Base-by-base conservation (phyloP, 352 stramenopile species). In the Thalassiosira exigua region DNA sequence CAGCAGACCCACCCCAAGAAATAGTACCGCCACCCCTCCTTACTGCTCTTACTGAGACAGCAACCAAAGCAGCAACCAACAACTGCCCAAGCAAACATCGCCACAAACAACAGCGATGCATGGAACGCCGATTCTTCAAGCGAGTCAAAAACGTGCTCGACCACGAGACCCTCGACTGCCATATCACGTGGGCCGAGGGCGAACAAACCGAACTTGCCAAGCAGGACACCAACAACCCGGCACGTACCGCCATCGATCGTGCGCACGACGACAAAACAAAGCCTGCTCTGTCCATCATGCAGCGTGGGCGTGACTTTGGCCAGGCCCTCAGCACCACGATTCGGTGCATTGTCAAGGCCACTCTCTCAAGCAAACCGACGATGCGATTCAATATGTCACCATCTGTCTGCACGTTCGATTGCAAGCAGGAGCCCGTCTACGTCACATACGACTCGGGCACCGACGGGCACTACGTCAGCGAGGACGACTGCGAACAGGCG, bases 361-460 rank as follows among this genome's bases (percentile, higher is more conserved):
- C 48, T 19, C 41, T 1, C 41, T 51, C 48, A n/a, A n/a, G n/a
- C 5, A 21, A 36, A 26, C 32, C 19, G 14, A 22, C 30, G 50
- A 44, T 76, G 5, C 27, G 19, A 9, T 76, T 76, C 44, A 29
- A 41, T 17, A 41, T 9, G 29, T 42, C 39, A 11, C 19, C 19
- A 21, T n/a, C 56, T 1, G 21, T 75, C 7, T 26, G 5, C 17
- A n/a, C 4, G 17, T 66, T 66, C 9, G 22, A 56, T 7, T 2
- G 2, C 5, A 4, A 11, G 12, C n/a, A 42, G 4, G 17, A 59
- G 19, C n/a, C 66, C 5, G 36, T 50, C 27, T 67, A 51, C 39
- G 24, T 75, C 21, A 76, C 56, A 9, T 69, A 64, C 41, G 54
- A 80, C 39, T 74, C 61, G 12, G 62, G 61, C 0, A 54, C 71